Percentiles rank a stretch among this genome's conserved stretches.
These are phyloP conservation scores for Xylariomycetidae sp. DNA, from an alignment of 2,329 filamentous ascomycete species.

Conservation along the genomic window DNA sequence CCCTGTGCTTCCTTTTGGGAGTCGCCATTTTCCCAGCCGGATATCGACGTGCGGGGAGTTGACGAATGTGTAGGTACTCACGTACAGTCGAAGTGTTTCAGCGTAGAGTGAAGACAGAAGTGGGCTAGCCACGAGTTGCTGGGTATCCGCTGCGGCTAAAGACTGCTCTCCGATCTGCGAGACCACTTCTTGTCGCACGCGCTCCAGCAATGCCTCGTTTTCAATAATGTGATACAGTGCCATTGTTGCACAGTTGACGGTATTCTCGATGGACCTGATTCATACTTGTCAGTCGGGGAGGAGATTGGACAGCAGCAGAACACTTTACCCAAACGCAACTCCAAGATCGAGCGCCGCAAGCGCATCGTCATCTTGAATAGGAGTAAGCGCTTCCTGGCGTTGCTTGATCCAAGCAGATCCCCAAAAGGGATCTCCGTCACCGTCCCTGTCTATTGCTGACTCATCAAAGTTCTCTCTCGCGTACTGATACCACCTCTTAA, in stretches of 20 bases:
- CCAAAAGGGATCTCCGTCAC: conserved; percentile 13
- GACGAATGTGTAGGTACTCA: conserved; percentile 3
- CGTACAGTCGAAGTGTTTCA: conserved; percentile 10
- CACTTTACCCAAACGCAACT: conserved; percentile 8
- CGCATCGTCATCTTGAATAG: conserved; percentile 4
- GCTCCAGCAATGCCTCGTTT: neutral
- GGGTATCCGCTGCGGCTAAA: neutral
- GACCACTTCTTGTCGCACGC: conserved; percentile 1
- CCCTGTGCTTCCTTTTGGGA: conserved; percentile 6
- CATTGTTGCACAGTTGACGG: neutral
- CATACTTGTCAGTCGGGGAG: neutral
- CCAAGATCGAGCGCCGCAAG: conserved; percentile 6
- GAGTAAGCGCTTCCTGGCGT: conserved; percentile 1
- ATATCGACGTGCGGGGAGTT: conserved; percentile 7
- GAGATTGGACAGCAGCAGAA: no score
- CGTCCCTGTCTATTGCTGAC: conserved; percentile 10
- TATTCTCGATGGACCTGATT: conserved; percentile 1
- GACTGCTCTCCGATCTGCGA: neutral
- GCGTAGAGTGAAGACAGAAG: conserved; percentile 11
- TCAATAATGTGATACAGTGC: neutral
- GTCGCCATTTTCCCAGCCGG: conserved; percentile 4
- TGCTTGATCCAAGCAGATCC: conserved; percentile 7
- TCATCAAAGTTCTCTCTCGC: conserved; percentile 11
- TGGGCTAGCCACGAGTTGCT: neutral
- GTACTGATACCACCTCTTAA: conserved; percentile 16